Evolutionary conservation across 2,329 filamentous ascomycete species (phyloP).

Genomic region (Xylariales sp.): DNA sequence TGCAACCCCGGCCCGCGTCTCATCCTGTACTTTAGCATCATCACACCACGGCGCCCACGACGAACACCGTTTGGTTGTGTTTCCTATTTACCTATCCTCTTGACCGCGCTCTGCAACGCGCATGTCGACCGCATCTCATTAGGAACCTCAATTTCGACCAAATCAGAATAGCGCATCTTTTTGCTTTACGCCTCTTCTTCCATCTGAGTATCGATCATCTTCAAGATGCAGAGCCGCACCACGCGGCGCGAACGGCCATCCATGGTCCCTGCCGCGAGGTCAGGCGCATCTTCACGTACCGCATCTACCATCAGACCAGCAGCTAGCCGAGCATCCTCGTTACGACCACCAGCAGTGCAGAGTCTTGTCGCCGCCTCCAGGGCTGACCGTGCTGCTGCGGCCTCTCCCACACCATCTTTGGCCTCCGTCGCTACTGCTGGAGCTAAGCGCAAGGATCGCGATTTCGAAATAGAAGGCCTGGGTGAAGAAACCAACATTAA

Average conservation of each 20-base stretch:
- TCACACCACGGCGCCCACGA: too few species aligned
- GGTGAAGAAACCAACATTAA: conserved; percentile 93
- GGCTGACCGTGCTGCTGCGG: conserved; percentile 38
- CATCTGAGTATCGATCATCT: not conserved
- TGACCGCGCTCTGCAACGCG: too few species aligned
- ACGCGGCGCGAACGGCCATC: conserved; percentile 24
- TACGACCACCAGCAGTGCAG: conserved; percentile 19
- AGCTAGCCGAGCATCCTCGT: conserved; percentile 15
- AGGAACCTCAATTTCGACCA: too few species aligned
- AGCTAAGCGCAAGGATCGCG: conserved; percentile 81
- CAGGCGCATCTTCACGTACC: conserved; percentile 15
- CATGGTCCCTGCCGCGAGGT: conserved; percentile 15
- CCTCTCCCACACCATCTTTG: conserved; percentile 69
- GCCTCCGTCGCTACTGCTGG: conserved; percentile 55
- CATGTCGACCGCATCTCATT: too few species aligned
- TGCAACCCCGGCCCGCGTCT: too few species aligned
- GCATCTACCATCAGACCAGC: conserved; percentile 17
- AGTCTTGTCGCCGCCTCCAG: conserved; percentile 18
- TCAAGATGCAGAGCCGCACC: conserved; percentile 25
- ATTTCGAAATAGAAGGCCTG: conserved; percentile 66
- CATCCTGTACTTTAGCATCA: too few species aligned
- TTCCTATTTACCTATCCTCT: too few species aligned
- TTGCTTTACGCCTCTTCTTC: not conserved
- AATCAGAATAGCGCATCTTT: not conserved
- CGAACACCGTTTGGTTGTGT: too few species aligned